Percentiles rank a stretch among this genome's conserved stretches.
These are phyloP conservation scores for Ceratobasidium sp. DNA, from an alignment of 1,284 basidiomycete genomes.

Conservation along the genomic window DNA sequence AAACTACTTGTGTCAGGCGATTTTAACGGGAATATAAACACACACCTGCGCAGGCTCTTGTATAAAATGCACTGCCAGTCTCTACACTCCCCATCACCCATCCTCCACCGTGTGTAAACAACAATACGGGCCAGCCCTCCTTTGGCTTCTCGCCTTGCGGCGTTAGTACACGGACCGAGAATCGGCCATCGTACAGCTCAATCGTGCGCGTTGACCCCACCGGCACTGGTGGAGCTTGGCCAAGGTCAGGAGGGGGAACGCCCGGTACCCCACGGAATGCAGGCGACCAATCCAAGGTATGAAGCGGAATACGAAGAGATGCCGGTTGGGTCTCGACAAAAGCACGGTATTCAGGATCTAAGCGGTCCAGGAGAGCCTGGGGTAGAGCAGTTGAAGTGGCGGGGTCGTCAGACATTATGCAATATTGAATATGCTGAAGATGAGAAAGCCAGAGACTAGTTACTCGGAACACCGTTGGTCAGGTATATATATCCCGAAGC, in stretches of 20 bases:
- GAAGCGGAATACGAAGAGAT: neutral
- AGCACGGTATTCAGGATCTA: constrained; percentile 20
- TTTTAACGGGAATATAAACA: constrained; percentile 54
- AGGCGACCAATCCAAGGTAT: constrained; percentile 17
- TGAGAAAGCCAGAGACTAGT: too few relatives aligned
- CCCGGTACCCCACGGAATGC: neutral
- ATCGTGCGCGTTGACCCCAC: constrained; percentile 30
- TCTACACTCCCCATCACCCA: constrained; percentile 41
- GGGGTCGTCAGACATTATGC: constrained; percentile 28
- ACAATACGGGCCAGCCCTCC: constrained; percentile 71
- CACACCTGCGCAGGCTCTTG: constrained; percentile 76
- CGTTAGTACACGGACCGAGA: constrained; percentile 69
- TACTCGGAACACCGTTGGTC: too few relatives aligned
- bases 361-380: constrained; percentile 5
- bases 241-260: constrained; percentile 11
- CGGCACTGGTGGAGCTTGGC: constrained; percentile 11
- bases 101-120: constrained; percentile 73
- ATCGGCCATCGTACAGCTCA: constrained; percentile 58
- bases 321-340: constrained; percentile 33
- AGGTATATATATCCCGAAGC: too few relatives aligned
- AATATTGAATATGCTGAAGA: too few relatives aligned
- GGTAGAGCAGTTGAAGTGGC: constrained; percentile 24
- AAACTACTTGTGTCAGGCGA: constrained; percentile 55
- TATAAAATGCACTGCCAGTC: constrained; percentile 42
- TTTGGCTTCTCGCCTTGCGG: constrained; percentile 66